A percentile compares a stretch with the other conserved stretches of the same genome.
Evolutionary conservation across 140 eudicot species (phyloP).

Genomic region (Anethum foeniculum): DNA sequence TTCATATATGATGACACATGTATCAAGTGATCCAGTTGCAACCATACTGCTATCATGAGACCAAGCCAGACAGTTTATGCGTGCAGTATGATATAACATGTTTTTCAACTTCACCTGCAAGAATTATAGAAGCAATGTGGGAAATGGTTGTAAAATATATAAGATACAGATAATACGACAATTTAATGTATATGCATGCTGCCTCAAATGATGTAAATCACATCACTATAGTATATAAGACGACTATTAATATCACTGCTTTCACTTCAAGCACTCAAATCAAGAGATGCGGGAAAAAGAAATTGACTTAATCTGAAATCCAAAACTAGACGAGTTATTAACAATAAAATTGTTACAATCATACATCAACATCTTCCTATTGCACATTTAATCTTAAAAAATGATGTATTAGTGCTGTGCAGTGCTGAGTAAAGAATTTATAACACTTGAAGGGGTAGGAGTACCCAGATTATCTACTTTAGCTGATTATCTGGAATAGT

Average conservation of each 20-base stretch:
- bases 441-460: neutral
- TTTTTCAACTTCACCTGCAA: conserved; percentile 80
- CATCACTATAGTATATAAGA: neutral
- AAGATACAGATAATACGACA: neutral
- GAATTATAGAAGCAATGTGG: neutral
- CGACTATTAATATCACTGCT: neutral
- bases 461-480: neutral
- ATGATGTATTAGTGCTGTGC: neutral
- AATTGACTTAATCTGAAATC: neutral
- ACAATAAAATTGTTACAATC: neutral
- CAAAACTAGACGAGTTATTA: neutral
- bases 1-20: conserved; percentile 72
- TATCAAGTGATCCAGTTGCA: conserved; percentile 93
- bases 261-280: neutral
- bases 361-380: neutral
- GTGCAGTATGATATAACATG: conserved; percentile 83
- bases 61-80: conserved; percentile 92
- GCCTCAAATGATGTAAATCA: neutral
- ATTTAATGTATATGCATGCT: neutral
- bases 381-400: neutral
- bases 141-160: neutral
- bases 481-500: neutral
- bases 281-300: neutral
- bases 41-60: conserved; percentile 83
- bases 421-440: neutral